A percentile compares a stretch with the other conserved stretches of the same genome.
Evolutionary conservation across 1,284 basidiomycete species (phyloP).

Genomic region (Ganoderma boninense): DNA sequence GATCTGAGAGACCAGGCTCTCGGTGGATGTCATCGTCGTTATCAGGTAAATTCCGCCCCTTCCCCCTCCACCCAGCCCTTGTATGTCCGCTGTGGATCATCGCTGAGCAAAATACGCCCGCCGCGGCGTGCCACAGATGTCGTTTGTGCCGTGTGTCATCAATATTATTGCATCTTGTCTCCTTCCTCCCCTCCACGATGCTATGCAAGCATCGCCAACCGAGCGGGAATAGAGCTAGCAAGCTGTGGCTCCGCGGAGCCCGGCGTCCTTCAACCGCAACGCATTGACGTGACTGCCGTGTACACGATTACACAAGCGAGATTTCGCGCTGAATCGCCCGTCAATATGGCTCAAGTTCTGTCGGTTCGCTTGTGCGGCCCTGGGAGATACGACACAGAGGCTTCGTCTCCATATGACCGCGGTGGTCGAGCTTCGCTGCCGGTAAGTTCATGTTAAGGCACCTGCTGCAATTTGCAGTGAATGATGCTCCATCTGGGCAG

Average conservation of each 20-base stretch:
- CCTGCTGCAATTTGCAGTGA: background rate
- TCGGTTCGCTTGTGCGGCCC: background rate
- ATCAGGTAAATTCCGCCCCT: constrained; percentile 29
- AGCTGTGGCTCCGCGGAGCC: background rate
- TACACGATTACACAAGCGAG: background rate
- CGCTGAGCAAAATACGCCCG: background rate
- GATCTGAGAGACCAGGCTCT: constrained; percentile 30
- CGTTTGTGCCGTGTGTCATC: constrained; percentile 3
- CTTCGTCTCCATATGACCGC: background rate
- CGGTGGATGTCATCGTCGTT: constrained; percentile 17
- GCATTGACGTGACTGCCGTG: background rate
- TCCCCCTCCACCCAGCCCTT: background rate
- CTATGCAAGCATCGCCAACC: background rate
- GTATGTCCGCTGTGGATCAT: background rate
- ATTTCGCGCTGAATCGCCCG: background rate
- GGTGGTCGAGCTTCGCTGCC: background rate
- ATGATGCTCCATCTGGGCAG: constrained; percentile 7
- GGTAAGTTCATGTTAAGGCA: constrained; percentile 1
- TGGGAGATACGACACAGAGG: background rate
- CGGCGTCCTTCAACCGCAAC: background rate
- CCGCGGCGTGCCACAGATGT: background rate
- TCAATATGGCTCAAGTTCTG: background rate
- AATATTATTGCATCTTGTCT: background rate
- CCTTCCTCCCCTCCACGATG: too few relatives aligned
- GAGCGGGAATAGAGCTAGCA: background rate